These are phyloP conservation scores for Botrytis porri DNA, from an alignment of 2,329 filamentous ascomycete genomes.

Conservation along the genomic window DNA sequence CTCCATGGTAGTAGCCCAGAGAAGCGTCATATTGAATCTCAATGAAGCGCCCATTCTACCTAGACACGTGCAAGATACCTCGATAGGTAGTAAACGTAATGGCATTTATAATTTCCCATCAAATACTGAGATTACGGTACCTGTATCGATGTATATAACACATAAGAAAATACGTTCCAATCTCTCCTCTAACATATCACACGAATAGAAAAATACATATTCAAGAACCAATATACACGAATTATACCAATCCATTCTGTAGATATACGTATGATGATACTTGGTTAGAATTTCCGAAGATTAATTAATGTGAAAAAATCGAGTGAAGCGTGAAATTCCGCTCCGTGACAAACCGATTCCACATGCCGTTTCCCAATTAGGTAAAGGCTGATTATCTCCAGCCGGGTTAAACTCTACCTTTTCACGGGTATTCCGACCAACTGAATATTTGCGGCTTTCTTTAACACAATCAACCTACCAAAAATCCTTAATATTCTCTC, in stretches of 20 bases:
- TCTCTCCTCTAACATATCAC: not conserved
- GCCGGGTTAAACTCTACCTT: slow-evolving; percentile 19
- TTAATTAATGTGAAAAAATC: slow-evolving; percentile 5
- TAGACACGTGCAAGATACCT: not conserved
- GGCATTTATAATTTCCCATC: slow-evolving; percentile 2
- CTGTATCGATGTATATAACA: not conserved
- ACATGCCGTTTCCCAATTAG: slow-evolving; percentile 18
- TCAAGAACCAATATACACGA: not conserved
- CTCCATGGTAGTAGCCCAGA: not conserved
- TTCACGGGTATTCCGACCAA: slow-evolving; percentile 12
- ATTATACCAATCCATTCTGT: not conserved
- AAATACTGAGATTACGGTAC: not conserved
- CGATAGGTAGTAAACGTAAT: not conserved
- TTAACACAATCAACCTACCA: slow-evolving; percentile 5
- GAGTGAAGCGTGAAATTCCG: slow-evolving; percentile 16
- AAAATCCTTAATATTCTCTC: slow-evolving; percentile 16
- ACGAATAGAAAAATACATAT: not conserved
- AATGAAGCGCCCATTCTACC: not conserved
- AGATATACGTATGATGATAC: not conserved
- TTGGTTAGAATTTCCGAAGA: not conserved
- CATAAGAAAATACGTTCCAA: not conserved
- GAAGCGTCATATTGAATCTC: not conserved
- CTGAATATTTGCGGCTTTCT: slow-evolving; percentile 14
- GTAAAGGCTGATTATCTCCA: slow-evolving; percentile 4
- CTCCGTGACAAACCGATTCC: slow-evolving; percentile 19